A percentile compares a stretch with the other conserved stretches of the same genome.
These are phyloP conservation scores for Kwoniella bestiolae DNA, from an alignment of 768 basidiomycete species.

Conservation along the genomic window DNA sequence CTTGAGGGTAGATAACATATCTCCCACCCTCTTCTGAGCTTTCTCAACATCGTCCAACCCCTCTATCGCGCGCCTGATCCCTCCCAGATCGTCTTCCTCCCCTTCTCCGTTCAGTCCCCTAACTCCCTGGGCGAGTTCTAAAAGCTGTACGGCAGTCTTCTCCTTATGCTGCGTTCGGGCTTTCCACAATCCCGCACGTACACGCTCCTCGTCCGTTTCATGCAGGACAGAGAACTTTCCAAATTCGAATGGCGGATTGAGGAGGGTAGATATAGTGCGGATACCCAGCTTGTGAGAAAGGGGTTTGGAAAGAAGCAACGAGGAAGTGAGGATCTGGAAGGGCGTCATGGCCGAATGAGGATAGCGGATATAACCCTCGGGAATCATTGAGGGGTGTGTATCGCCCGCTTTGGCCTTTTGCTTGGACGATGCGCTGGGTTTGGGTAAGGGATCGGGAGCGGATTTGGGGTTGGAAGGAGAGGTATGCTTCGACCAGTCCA, in stretches of 20 bases:
- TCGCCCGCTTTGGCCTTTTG: not conserved
- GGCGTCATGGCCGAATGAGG: conserved; percentile 46
- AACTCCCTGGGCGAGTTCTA: conserved; percentile 38
- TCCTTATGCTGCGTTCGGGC: conserved; percentile 49
- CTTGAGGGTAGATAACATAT: conserved; percentile 38
- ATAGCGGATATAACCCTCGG: conserved; percentile 28
- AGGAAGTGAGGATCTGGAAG: conserved; percentile 43
- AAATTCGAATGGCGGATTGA: conserved; percentile 42
- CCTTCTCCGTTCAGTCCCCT: conserved; percentile 35
- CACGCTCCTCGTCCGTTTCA: conserved; percentile 35
- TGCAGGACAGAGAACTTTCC: conserved; percentile 30
- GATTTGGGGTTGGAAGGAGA: conserved; percentile 13
- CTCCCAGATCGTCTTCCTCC: conserved; percentile 30
- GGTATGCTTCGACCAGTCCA: conserved; percentile 29
- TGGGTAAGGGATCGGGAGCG: conserved; percentile 10
- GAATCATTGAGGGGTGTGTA: not conserved
- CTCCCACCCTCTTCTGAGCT: conserved; percentile 32
- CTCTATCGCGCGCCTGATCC: conserved; percentile 28
- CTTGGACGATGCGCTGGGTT: not conserved
- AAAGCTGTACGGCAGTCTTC: conserved; percentile 41
- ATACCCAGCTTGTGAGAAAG: conserved; percentile 46
- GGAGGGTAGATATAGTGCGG: conserved; percentile 43
- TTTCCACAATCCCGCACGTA: conserved; percentile 37
- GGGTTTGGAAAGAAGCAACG: conserved; percentile 44
- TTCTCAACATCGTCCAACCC: conserved; percentile 10